A percentile compares a stretch with the other conserved stretches of the same genome.
Evolutionary conservation across 1,284 basidiomycete species (phyloP).

Genomic region (Melanopsichium pennsylvanicum): DNA sequence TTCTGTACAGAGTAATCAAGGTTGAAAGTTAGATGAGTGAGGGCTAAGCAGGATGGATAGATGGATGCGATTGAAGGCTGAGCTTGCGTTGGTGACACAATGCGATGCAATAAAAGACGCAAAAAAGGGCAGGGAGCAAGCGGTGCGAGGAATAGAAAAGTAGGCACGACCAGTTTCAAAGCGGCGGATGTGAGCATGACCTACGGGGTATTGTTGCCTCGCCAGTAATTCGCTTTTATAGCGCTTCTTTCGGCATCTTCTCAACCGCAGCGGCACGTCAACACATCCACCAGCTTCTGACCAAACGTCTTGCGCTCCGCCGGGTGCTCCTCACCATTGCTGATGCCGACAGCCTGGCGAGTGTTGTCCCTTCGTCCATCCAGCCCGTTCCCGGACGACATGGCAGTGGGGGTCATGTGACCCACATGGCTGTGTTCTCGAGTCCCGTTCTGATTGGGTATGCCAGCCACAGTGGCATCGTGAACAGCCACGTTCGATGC

Average conservation of each 20-base stretch:
- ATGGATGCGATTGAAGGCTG: too few species aligned
- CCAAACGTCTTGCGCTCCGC: slow-evolving; percentile 59
- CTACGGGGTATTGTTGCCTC: slow-evolving; percentile 18
- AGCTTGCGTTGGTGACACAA: too few species aligned
- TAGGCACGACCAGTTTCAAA: neutral
- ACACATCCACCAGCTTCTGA: slow-evolving; percentile 62
- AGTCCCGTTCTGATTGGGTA: slow-evolving; percentile 35
- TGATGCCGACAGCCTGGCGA: slow-evolving; percentile 49
- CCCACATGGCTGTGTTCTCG: slow-evolving; percentile 49
- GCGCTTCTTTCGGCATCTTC: neutral
- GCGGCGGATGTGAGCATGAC: neutral
- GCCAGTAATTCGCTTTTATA: too few species aligned
- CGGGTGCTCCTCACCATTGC: slow-evolving; percentile 57
- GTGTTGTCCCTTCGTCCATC: slow-evolving; percentile 46
- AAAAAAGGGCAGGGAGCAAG: neutral
- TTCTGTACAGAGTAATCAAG: too few species aligned
- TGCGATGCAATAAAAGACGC: too few species aligned
- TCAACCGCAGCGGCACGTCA: slow-evolving; percentile 66
- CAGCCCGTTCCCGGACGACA: slow-evolving; percentile 37
- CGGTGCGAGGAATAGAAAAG: neutral
- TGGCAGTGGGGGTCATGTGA: slow-evolving; percentile 41
- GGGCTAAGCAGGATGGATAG: too few species aligned
- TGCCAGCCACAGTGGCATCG: slow-evolving; percentile 52
- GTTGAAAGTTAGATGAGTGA: too few species aligned
- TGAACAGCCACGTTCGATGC: slow-evolving; percentile 60